phyloP scores from a whole-genome alignment of 352 stramenopile species.

The Phytophthora citricola region DNA sequence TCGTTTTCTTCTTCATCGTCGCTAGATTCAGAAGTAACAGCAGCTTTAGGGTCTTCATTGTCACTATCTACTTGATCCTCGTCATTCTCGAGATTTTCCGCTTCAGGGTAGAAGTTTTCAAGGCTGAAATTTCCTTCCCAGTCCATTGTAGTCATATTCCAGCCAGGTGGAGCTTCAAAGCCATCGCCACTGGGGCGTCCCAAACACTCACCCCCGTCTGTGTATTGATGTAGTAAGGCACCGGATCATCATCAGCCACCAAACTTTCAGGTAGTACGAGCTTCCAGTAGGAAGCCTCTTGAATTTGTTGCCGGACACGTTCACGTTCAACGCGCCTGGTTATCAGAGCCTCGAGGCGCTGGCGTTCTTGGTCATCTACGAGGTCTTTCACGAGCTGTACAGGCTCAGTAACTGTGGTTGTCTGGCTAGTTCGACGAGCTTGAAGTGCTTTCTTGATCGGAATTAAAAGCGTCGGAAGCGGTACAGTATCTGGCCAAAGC shows the following conservation, averaged over 20 bases:
- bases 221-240: slow-evolving; percentile 61
- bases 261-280: slow-evolving; percentile 38
- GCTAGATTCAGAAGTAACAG: not conserved
- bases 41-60: slow-evolving; percentile 13
- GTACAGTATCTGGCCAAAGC: slow-evolving; percentile 67
- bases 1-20: slow-evolving; percentile 21
- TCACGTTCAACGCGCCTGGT: slow-evolving; percentile 47
- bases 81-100: slow-evolving; percentile 15
- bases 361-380: slow-evolving; percentile 23
- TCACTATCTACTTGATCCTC: slow-evolving; percentile 5
- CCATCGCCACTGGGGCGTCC: slow-evolving; percentile 61
- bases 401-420: not conserved
- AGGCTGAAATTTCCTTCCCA: slow-evolving; percentile 61
- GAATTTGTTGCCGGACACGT: slow-evolving; percentile 46
- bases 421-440: not conserved
- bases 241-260: slow-evolving; percentile 16
- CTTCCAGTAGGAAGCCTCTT: slow-evolving; percentile 60
- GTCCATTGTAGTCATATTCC: slow-evolving; percentile 61
- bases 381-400: slow-evolving; percentile 37
- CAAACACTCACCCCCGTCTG: slow-evolving; percentile 64
- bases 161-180: slow-evolving; percentile 59
- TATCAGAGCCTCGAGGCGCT: slow-evolving; percentile 49
- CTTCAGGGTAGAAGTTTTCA: slow-evolving; percentile 52
- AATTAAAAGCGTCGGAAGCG: slow-evolving; percentile 66
- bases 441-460: slow-evolving; percentile 35